Evolutionary conservation across 2,329 filamentous ascomycete genomes (phyloP).

Genomic region (Colletotrichum somersetense): DNA sequence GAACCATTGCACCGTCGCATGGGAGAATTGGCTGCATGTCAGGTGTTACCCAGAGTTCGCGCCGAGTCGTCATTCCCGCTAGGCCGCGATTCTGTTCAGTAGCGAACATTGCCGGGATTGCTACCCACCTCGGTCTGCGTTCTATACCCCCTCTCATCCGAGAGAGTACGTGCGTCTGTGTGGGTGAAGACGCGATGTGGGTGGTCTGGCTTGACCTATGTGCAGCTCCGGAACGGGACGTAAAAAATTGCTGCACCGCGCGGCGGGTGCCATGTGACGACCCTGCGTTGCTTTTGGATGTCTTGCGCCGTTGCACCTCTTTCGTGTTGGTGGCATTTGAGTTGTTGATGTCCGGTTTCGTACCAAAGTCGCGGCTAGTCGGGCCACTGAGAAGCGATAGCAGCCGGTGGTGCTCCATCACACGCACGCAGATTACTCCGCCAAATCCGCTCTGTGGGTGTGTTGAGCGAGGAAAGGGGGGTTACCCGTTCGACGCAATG

Average conservation of each 20-base stretch:
- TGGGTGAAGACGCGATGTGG: constrained; percentile 8
- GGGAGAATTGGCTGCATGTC: constrained; percentile 37
- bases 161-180: not conserved
- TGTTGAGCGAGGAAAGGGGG: constrained; percentile 18
- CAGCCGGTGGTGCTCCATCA: constrained; percentile 23
- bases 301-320: constrained; percentile 36
- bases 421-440: constrained; percentile 24
- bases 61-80: constrained; percentile 18
- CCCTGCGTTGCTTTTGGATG: constrained; percentile 26
- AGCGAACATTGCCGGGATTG: constrained; percentile 32
- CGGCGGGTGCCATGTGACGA: constrained; percentile 36
- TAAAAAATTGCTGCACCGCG: constrained; percentile 31
- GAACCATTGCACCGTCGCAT: constrained; percentile 36
- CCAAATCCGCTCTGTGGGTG: constrained; percentile 24
- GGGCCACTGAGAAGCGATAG: constrained; percentile 34
- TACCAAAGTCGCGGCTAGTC: constrained; percentile 35
- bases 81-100: constrained; percentile 19
- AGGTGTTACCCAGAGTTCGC: constrained; percentile 31
- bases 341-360: constrained; percentile 18
- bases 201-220: constrained; percentile 15
- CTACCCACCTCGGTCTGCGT: constrained; percentile 37
- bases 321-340: constrained; percentile 21
- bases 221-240: constrained; percentile 39
- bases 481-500: constrained; percentile 37
- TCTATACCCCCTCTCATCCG: constrained; percentile 15